These are phyloP conservation scores for Boletus sensibilis DNA, from an alignment of 768 basidiomycete species.

Conservation along the genomic window DNA sequence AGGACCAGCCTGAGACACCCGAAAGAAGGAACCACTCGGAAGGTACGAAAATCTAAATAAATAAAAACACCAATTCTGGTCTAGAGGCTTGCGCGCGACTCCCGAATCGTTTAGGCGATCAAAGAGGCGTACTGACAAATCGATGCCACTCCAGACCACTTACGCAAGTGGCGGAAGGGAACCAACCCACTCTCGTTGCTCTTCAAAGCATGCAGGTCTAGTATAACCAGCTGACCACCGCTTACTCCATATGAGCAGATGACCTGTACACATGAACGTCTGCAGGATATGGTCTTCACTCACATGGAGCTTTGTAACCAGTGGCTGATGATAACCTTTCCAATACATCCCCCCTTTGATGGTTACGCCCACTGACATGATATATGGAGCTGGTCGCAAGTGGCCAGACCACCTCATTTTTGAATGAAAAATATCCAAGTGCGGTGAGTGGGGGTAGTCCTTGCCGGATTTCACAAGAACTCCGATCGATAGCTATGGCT, in stretches of 20 bases:
- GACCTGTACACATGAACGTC: neutral
- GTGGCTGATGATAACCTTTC: constrained; percentile 3
- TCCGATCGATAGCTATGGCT: constrained; percentile 18
- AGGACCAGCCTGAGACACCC: constrained; percentile 5
- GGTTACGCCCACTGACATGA: constrained; percentile 14
- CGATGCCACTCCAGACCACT: neutral
- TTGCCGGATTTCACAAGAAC: constrained; percentile 15
- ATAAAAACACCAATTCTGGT: constrained; percentile 10
- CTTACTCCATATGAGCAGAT: constrained; percentile 10
- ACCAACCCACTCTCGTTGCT: neutral
- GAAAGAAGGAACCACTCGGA: neutral
- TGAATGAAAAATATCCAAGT: constrained; percentile 29
- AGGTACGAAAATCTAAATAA: constrained; percentile 1
- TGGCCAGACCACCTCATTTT: constrained; percentile 14
- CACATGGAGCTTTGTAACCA: constrained; percentile 10
- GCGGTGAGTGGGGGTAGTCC: constrained; percentile 9
- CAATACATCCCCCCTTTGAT: constrained; percentile 5
- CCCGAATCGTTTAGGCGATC: neutral
- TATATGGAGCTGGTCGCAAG: constrained; percentile 8
- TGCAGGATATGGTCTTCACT: constrained; percentile 1
- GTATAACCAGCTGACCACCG: constrained; percentile 2
- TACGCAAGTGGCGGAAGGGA: constrained; percentile 6
- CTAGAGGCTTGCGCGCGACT: neutral
- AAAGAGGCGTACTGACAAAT: constrained; percentile 10
- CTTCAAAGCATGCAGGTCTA: neutral